These are phyloP conservation scores for Basidiobolus meristosporus DNA, from an alignment of 371 early-diverging fungal species.

Conservation along the genomic window DNA sequence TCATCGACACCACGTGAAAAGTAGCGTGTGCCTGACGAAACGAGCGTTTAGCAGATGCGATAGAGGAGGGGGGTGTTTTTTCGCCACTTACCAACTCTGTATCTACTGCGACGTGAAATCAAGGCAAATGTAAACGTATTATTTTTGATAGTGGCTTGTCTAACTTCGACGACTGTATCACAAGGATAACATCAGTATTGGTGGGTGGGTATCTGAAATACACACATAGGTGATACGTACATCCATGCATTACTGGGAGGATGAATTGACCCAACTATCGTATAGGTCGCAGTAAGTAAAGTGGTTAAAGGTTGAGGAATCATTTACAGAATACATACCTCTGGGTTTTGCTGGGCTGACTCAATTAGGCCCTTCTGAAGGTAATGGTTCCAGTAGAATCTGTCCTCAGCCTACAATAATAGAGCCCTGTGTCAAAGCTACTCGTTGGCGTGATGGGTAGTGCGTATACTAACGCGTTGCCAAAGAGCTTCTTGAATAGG, in stretches of 20 bases:
- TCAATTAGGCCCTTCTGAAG: conserved; percentile 45
- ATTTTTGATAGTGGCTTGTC: conserved; percentile 25
- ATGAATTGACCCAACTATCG: conserved; percentile 57
- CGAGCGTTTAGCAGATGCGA: background rate
- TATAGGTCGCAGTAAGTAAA: too few relatives aligned
- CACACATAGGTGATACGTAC: conserved; percentile 25
- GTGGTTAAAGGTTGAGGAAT: background rate
- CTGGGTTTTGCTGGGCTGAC: conserved; percentile 9
- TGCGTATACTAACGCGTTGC: conserved; percentile 13
- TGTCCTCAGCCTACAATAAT: conserved; percentile 43
- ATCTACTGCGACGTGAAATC: conserved; percentile 65
- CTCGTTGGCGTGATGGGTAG: background rate
- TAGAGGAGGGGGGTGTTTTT: background rate
- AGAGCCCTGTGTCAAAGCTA: background rate
- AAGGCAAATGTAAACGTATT: conserved; percentile 48
- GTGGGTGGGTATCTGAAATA: background rate
- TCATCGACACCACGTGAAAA: conserved; percentile 89
- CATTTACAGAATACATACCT: conserved; percentile 12
- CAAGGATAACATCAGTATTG: background rate
- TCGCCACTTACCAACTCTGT: conserved; percentile 30
- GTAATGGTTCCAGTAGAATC: conserved; percentile 82
- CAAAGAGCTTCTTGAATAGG: conserved; percentile 7
- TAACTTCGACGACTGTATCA: conserved; percentile 26
- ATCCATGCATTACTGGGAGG: conserved; percentile 81
- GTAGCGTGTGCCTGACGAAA: conserved; percentile 57